phyloP scores from a whole-genome alignment of 2,329 filamentous ascomycete species.

The Coniochaeta pulveracea region DNA sequence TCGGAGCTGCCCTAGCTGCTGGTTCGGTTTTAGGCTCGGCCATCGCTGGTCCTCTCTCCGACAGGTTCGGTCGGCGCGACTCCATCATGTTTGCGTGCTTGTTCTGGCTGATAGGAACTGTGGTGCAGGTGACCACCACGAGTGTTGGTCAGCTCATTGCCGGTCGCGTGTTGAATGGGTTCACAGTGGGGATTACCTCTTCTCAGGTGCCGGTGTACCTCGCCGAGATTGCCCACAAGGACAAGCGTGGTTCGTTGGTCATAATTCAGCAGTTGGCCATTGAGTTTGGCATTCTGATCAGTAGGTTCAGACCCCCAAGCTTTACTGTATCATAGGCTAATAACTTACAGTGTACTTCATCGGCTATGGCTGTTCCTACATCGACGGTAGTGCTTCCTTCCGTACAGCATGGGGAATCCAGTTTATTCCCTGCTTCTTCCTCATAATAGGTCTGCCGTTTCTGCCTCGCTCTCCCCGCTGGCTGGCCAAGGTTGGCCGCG shows the following conservation, averaged over 20 bases:
- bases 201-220: constrained; percentile 60
- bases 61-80: constrained; percentile 33
- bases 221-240: constrained; percentile 49
- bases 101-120: constrained; percentile 45
- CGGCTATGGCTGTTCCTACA: constrained; percentile 51
- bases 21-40: no score
- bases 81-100: constrained; percentile 31
- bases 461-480: constrained; percentile 52
- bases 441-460: constrained; percentile 47
- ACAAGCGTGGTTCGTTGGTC: constrained; percentile 52
- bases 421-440: constrained; percentile 46
- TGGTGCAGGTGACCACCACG: constrained; percentile 46
- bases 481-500: constrained; percentile 50
- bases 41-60: constrained; percentile 35
- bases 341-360: constrained; percentile 42
- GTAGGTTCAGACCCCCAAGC: constrained; percentile 29
- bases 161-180: constrained; percentile 49
- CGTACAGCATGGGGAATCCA: constrained; percentile 55
- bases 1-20: no score
- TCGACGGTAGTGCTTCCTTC: constrained; percentile 46
- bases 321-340: no score
- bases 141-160: constrained; percentile 43
- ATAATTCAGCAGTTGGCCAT: constrained; percentile 67
- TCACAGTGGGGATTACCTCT: constrained; percentile 55
- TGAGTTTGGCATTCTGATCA: constrained; percentile 59